phyloP scores from a whole-genome alignment of 805 yeast genomes.

The Komagataella ulmi region DNA sequence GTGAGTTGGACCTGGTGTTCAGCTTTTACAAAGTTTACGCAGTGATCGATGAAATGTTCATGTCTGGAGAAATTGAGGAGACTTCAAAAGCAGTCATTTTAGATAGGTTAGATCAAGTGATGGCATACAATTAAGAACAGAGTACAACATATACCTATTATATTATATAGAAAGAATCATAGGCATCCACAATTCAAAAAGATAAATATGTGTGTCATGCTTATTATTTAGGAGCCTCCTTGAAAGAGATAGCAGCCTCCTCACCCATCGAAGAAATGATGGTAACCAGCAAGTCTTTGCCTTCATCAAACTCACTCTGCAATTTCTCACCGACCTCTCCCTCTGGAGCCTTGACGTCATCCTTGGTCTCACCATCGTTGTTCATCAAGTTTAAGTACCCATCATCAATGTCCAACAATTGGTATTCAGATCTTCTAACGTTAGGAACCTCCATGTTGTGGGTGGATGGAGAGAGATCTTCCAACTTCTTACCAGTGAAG shows the following conservation, averaged over 20 bases:
- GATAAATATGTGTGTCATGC: background rate
- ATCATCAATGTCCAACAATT: slow-evolving; percentile 95
- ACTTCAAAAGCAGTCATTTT: slow-evolving; percentile 60
- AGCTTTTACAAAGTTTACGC: slow-evolving; percentile 77
- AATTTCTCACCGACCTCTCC: slow-evolving; percentile 93
- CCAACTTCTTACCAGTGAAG: slow-evolving; percentile 98
- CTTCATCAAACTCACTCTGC: slow-evolving; percentile 91
- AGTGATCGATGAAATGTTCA: slow-evolving; percentile 74
- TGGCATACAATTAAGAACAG: background rate
- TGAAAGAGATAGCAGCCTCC: slow-evolving; percentile 97
- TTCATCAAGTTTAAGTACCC: slow-evolving; percentile 96
- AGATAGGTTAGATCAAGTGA: slow-evolving; percentile 23
- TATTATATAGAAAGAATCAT: background rate
- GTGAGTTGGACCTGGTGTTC: slow-evolving; percentile 88
- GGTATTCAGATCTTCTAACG: slow-evolving; percentile 91
- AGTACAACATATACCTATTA: background rate
- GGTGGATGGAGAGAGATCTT: slow-evolving; percentile 99
- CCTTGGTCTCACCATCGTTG: slow-evolving; percentile 97
- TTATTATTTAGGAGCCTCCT: slow-evolving; percentile 82
- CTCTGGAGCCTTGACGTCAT: slow-evolving; percentile 96
- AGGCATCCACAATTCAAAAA: background rate
- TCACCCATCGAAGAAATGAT: slow-evolving; percentile 98
- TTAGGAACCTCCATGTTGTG: slow-evolving; percentile 99
- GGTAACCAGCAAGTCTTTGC: slow-evolving; percentile 95
- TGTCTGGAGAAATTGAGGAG: slow-evolving; percentile 88